Base-by-base conservation (phyloP, 139 green algal species). In the Edaphochlamys debaryana region DNA sequence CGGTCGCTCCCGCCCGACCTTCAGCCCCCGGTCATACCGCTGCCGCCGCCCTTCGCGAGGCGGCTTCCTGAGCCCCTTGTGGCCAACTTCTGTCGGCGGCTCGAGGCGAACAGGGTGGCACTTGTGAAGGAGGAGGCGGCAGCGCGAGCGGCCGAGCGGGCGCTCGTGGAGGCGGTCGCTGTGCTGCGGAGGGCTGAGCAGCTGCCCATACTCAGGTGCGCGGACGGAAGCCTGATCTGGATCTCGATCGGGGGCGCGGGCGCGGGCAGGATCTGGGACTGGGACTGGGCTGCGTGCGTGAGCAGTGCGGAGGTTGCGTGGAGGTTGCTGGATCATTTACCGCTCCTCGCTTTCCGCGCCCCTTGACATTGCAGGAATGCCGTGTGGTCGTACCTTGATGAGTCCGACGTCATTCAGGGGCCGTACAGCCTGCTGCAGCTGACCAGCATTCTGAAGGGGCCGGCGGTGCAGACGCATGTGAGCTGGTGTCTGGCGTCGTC, bases 361-460 rank as follows among this genome's bases (percentile, higher is more conserved):
- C n/a, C n/a, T n/a, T n/a, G n/a, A n/a, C n/a, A n/a, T n/a, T n/a
- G n/a, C n/a, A n/a, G n/a, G n/a, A n/a, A n/a, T n/a, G n/a, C 29
- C 3, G 50, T 60, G 4, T 84, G 78, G 78, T 69, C n/a, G 0
- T 84, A 69, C 78, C 36, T 84, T 48, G 78, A 84, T 34, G 78
- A 84, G 37, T 48, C 72, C 37, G 77, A 76, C 38, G n/a, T 69
- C 36, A 75, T 84, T 36, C n/a, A 22, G 41, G 78, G 78, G 38
- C 78, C 78, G 23, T 84, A 69, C 78, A 77, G 78, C 66, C 67
- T 84, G 66, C 48, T 75, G 67, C 48, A 84, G 50, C 50, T 84
- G 36, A 67, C 36, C 36, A 8, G 7, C 13, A 0, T 77, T 34
- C 66, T 84, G 5, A 76, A 71, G 48, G 66, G 50, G 8, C 45